Percentiles rank a stretch among this genome's conserved stretches.
phyloP scores from a whole-genome alignment of 2,329 filamentous ascomycete genomes.

The Diplodia corticola region DNA sequence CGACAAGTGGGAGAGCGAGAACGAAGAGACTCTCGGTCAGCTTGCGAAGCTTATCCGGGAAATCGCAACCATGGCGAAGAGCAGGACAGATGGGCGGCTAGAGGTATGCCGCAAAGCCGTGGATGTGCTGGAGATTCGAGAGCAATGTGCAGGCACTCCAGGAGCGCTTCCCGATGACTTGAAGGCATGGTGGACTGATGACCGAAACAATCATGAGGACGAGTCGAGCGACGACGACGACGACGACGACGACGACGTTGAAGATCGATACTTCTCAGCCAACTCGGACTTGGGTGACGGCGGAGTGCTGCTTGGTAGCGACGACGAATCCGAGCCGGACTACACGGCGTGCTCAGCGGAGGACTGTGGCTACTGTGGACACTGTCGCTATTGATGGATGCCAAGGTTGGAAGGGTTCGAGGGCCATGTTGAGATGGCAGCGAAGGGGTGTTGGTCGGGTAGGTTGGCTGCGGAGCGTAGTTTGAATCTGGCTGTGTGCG shows the following conservation, averaged over 20 bases:
- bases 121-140: slow-evolving; percentile 39
- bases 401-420: not conserved
- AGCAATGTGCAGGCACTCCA: slow-evolving; percentile 27
- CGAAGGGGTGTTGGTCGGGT: not conserved
- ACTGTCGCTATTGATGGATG: slow-evolving; percentile 28
- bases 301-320: slow-evolving; percentile 26
- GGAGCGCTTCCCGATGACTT: slow-evolving; percentile 11
- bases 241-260: not conserved
- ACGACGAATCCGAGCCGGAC: slow-evolving; percentile 31
- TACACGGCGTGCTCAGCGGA: slow-evolving; percentile 41
- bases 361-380: slow-evolving; percentile 42
- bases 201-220: not conserved
- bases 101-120: slow-evolving; percentile 38
- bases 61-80: slow-evolving; percentile 33
- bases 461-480: not conserved
- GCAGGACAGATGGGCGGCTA: slow-evolving; percentile 28
- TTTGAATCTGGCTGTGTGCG: not conserved
- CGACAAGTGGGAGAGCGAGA: slow-evolving; percentile 45
- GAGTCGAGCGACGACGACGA: no score
- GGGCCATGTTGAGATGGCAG: not conserved
- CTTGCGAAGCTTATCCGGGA: slow-evolving; percentile 35
- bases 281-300: slow-evolving; percentile 14
- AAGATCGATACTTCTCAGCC: not conserved
- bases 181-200: not conserved
- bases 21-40: slow-evolving; percentile 33